Conservation (phyloP, 2,329 filamentous ascomycete genomes). For the Basipetospora sp. region DNA sequence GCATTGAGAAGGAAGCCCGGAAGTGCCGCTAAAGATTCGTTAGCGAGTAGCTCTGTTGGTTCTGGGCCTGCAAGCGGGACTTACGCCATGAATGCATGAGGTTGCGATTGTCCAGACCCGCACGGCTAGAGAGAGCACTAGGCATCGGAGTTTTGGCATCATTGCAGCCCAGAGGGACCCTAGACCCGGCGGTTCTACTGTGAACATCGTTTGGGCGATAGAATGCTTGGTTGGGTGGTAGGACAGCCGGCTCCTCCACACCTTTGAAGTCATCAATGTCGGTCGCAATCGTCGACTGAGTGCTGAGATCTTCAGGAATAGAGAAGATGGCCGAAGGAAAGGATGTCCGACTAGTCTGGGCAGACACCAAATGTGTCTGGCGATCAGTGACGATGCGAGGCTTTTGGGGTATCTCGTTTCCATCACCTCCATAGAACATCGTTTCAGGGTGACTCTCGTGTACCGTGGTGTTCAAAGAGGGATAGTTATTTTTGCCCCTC, state of each 20-base stretch:
- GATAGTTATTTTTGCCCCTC: neutral
- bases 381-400: neutral
- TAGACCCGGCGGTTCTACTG: too few relatives aligned
- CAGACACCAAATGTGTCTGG: neutral
- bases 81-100: neutral
- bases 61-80: neutral
- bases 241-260: too few relatives aligned
- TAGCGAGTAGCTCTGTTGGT: neutral
- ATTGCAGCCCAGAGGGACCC: slow-evolving; percentile 8
- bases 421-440: too few relatives aligned
- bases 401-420: too few relatives aligned
- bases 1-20: slow-evolving; percentile 26
- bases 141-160: slow-evolving; percentile 18
- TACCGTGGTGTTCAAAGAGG: neutral
- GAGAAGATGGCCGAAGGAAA: neutral
- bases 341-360: neutral
- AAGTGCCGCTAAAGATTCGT: slow-evolving; percentile 20
- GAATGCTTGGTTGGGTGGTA: neutral
- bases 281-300: neutral
- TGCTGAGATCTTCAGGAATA: neutral
- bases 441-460: too few relatives aligned
- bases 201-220: neutral
- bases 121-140: neutral
- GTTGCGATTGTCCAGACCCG: neutral
- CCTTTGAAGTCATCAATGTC: neutral